A percentile compares a stretch with the other conserved stretches of the same genome.
phyloP scores from a whole-genome alignment of 2,329 filamentous ascomycete genomes.

The Aspergillus brasiliensis region DNA sequence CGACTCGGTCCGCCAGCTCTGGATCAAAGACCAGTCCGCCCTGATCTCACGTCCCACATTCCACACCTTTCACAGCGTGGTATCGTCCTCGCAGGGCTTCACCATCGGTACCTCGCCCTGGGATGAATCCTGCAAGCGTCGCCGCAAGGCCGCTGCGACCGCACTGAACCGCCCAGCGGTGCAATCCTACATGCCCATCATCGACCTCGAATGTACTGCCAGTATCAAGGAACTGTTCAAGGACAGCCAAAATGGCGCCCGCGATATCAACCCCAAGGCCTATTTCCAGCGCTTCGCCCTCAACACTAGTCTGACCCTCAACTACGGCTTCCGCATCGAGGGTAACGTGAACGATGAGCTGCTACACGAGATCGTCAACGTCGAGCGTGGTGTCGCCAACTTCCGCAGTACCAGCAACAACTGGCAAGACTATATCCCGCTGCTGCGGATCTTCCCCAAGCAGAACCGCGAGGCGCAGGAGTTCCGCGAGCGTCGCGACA shows the following conservation, averaged over 20 bases:
- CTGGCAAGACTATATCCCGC: slow-evolving; percentile 81
- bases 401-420: slow-evolving; percentile 80
- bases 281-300: slow-evolving; percentile 77
- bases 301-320: slow-evolving; percentile 75
- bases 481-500: slow-evolving; percentile 69
- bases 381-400: slow-evolving; percentile 74
- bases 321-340: slow-evolving; percentile 76
- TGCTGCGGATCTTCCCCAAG: slow-evolving; percentile 66
- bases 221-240: slow-evolving; percentile 72
- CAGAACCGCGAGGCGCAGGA: slow-evolving; percentile 65
- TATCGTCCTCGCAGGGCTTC: slow-evolving; percentile 75
- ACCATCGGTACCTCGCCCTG: slow-evolving; percentile 83
- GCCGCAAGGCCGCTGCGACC: slow-evolving; percentile 76
- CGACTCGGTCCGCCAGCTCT: slow-evolving; percentile 69
- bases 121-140: slow-evolving; percentile 76
- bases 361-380: slow-evolving; percentile 71
- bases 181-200: slow-evolving; percentile 78
- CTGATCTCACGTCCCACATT: slow-evolving; percentile 76
- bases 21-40: slow-evolving; percentile 77
- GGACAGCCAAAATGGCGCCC: slow-evolving; percentile 63
- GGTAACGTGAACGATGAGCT: slow-evolving; percentile 69
- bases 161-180: slow-evolving; percentile 75
- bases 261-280: slow-evolving; percentile 69
- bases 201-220: slow-evolving; percentile 72
- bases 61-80: slow-evolving; percentile 79